Conservation (phyloP, 345 rosid genomes). For the Noccaea caerulescens region DNA sequence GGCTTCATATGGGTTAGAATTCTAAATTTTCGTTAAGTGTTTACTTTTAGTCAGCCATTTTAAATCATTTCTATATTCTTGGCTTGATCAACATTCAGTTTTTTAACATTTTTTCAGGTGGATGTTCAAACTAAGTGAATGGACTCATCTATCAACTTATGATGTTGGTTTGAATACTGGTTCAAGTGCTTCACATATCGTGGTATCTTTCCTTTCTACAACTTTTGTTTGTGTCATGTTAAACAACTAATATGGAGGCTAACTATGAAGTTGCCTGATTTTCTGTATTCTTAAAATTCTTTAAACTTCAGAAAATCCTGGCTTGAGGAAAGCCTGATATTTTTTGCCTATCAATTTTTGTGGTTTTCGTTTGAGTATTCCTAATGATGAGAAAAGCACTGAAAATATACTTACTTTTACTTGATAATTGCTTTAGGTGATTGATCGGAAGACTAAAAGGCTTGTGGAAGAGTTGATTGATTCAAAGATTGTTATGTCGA, state of each 20-base stretch:
- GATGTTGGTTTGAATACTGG: conserved; percentile 88
- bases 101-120: conserved; percentile 55
- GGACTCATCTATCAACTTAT: conserved; percentile 87
- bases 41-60: conserved; percentile 6
- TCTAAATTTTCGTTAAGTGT: background rate
- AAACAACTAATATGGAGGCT: conserved; percentile 18
- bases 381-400: background rate
- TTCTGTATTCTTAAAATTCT: conserved; percentile 1
- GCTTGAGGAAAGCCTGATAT: conserved; percentile 6
- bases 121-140: conserved; percentile 94
- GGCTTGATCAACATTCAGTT: conserved; percentile 17
- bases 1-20: conserved; percentile 88
- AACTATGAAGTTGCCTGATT: conserved; percentile 18
- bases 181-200: conserved; percentile 85
- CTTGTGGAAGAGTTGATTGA: conserved; percentile 92
- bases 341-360: conserved; percentile 4
- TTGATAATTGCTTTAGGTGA: conserved; percentile 60
- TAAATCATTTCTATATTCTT: conserved; percentile 3
- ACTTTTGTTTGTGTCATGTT: conserved; percentile 16
- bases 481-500: conserved; percentile 86
- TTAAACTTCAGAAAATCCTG: conserved; percentile 5
- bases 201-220: conserved; percentile 56
- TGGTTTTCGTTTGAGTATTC: conserved; percentile 17
- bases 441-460: conserved; percentile 84
- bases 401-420: conserved; percentile 12